These are phyloP conservation scores for Ophiocytium majus DNA, from an alignment of 352 stramenopile genomes.

Conservation along the genomic window DNA sequence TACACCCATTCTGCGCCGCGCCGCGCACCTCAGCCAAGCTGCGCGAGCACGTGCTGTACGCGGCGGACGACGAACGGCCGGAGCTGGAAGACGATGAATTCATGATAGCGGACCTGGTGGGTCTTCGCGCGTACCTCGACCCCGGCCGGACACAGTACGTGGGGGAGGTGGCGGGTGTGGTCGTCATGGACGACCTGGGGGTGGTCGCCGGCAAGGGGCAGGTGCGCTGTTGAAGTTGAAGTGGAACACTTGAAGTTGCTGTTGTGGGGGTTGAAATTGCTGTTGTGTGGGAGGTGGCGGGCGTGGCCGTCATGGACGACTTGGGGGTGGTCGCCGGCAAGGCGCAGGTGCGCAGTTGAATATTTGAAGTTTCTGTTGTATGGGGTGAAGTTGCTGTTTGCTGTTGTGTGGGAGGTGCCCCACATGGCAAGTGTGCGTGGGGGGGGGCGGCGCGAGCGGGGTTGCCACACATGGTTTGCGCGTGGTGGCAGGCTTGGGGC, in stretches of 20 bases:
- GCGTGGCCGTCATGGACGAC: neutral
- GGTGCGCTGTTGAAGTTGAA: no score
- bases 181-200: constrained; percentile 19
- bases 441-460: no score
- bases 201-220: constrained; percentile 9
- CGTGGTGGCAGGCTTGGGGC: no score
- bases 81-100: constrained; percentile 9
- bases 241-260: no score
- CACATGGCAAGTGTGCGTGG: no score
- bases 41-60: constrained; percentile 16
- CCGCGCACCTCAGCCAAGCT: neutral
- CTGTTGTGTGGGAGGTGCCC: no score
- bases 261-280: no score
- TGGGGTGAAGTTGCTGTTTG: no score
- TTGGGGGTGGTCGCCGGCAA: neutral
- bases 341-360: no score
- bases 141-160: neutral
- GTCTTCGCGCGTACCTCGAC: neutral
- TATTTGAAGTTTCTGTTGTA: no score
- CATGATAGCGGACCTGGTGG: constrained; percentile 9
- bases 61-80: neutral
- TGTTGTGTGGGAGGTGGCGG: neutral
- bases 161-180: constrained; percentile 1
- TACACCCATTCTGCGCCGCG: no score
- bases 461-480: no score